These are phyloP conservation scores for Monosporascus sp. DNA, from an alignment of 2,329 filamentous ascomycete species.

Conservation along the genomic window DNA sequence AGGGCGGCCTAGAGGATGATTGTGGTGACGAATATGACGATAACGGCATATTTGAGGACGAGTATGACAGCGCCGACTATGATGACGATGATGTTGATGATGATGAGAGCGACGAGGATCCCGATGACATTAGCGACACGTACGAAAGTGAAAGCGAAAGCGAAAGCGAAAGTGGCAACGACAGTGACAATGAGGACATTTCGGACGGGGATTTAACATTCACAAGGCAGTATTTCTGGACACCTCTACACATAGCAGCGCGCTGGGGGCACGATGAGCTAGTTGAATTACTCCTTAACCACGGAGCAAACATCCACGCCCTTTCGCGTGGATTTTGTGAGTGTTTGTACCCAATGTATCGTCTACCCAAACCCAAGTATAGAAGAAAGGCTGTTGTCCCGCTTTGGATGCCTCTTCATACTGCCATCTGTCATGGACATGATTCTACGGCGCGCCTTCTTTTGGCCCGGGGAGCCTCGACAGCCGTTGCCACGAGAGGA, in stretches of 20 bases:
- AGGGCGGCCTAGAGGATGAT: too few species aligned
- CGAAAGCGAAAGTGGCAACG: not conserved
- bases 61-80: not conserved
- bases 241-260: slow-evolving; percentile 16
- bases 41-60: not conserved
- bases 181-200: not conserved
- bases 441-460: slow-evolving; percentile 12
- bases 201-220: not conserved
- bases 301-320: slow-evolving; percentile 14
- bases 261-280: slow-evolving; percentile 12
- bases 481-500: slow-evolving; percentile 5
- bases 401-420: slow-evolving; percentile 17
- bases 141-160: not conserved
- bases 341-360: slow-evolving; percentile 5
- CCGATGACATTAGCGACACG: not conserved
- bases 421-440: slow-evolving; percentile 14
- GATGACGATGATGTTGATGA: not conserved
- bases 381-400: not conserved
- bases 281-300: slow-evolving; percentile 11
- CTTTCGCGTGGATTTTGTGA: slow-evolving; percentile 11
- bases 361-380: too few species aligned
- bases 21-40: too few species aligned
- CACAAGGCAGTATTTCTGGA: slow-evolving; percentile 9
- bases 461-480: slow-evolving; percentile 15
- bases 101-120: not conserved